Base-by-base conservation (phyloP, 139 green algal genomes). In the Mychonastes homosphaera region DNA sequence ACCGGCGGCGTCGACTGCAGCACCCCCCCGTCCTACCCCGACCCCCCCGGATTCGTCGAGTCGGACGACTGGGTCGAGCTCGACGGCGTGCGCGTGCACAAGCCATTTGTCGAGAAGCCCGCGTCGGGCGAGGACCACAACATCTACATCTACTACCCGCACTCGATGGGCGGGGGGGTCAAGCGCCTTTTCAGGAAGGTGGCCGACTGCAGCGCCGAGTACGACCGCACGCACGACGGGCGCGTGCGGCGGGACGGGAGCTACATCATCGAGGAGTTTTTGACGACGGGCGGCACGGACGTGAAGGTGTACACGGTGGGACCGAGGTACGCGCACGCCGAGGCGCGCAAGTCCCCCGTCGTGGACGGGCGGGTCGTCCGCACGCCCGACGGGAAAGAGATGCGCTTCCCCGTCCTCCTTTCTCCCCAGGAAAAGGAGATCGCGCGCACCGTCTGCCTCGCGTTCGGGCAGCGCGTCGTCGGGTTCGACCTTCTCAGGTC, bases 51-150 rank as follows among this genome's bases (percentile, higher is more conserved):
- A 2, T 97, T 99, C 56, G 39, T 82, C 8, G 90, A 99, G 72
- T 6, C 43, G 0, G 83, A 92, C 61, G 90, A 96, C 63, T 95
- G 86, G 45, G 82, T 97, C 18, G 83, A 80, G 63, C 62, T 83
- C 3, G 68, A 80, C 32, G 87, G 87, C 13, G 51, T 74, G 53
- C 61, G 76, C 48, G 93, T 99, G 29, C 64, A 81, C 51, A 99
- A 99, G 78, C 93, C 93, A 0, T 98, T 99, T 78, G 93, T 99
- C 32, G 93, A 99, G 79, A 99, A 99, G 75, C 93, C 93, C 2
- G 78, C 76, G 12, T 74, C 82, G 43, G 90, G 83, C 2, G 91
- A 99, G 60, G 84, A 99, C 67, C 93, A 99, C 82, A 97, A 97
- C 50, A 67, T 67, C 19, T 55, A 61, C 50, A 67, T 67, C 28